phyloP scores from a whole-genome alignment of 495 filamentous ascomycete species.

The Astrothelium macrocarpum region DNA sequence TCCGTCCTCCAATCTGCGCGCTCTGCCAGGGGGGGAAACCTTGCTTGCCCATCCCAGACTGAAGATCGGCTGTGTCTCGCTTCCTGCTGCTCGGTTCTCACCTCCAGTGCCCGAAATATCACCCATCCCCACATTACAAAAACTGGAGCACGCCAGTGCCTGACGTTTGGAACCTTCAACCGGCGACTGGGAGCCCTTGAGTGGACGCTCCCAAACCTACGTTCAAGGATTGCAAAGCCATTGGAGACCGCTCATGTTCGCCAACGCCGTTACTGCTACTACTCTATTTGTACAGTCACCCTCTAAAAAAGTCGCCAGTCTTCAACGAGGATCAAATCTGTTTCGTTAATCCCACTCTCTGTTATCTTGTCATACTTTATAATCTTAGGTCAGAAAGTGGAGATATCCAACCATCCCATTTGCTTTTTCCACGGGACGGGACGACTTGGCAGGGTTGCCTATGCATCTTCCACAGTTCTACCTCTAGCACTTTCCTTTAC shows the following conservation, averaged over 20 bases:
- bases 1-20: too few species aligned
- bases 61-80: background rate
- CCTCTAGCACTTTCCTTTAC: background rate
- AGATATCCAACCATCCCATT: background rate
- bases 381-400: background rate
- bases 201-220: background rate
- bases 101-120: background rate
- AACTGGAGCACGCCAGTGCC: background rate
- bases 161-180: background rate
- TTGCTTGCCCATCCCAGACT: background rate
- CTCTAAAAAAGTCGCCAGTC: background rate
- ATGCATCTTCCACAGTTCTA: background rate
- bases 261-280: background rate
- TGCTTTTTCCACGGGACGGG: background rate
- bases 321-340: background rate
- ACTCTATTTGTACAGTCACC: background rate
- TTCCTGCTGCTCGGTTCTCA: slow-evolving; percentile 6
- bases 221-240: background rate
- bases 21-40: too few species aligned
- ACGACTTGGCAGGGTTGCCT: background rate
- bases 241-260: background rate
- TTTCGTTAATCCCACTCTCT: background rate
- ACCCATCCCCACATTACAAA: background rate
- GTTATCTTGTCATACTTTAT: background rate
- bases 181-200: background rate